Base-by-base conservation (phyloP, 306 rosid genomes). In the Corylus avellana region DNA sequence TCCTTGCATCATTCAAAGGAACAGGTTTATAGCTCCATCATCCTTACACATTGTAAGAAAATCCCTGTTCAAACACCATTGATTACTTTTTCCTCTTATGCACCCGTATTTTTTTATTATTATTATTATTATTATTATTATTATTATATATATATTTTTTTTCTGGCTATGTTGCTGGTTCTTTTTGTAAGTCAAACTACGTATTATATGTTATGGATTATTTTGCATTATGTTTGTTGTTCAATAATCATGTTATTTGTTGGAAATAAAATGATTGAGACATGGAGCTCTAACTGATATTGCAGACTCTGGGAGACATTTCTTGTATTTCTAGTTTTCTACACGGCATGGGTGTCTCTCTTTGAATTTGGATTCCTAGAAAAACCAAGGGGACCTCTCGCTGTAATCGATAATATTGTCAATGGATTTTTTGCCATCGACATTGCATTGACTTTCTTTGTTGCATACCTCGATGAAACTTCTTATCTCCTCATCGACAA, bases 301-400 rank as follows among this genome's bases (percentile, higher is more conserved):
- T 90, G 85, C 84, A 90, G 98, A 58, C 0, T 20, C 8, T 94
- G 97, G 96, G 82, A 92, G 62, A 55, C 81, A 7, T 89, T 88
- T 84, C 81, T 94, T 79, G 81, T 87, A 35, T 1, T 82, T 7
- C 78, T 90, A 11, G 97, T 94, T 22, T 80, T 88, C 82, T 94
- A 94, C 86, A 89, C 93, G 12, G 94, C 97, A 17, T 94, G 97
- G 93, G 93, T 78, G 32, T 86, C 85, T 4, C 98, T 96, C 0
- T 94, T 92, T 82, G 98, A 94, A 71, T 84, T 94, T 18, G 98
- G 97, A n/a, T 94, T 94, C 75, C 66, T 94, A 1, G 46, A 49
- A 14, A 49, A 74, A 18, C 81, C 91, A 1, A 25, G 0, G 39
- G 78, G 75, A 14, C 5, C 49, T 56, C 81, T 90, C 2, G 81